A percentile compares a stretch with the other conserved stretches of the same genome.
Conservation (phyloP, 2,329 filamentous ascomycete species). For the Penicillium sp. region DNA sequence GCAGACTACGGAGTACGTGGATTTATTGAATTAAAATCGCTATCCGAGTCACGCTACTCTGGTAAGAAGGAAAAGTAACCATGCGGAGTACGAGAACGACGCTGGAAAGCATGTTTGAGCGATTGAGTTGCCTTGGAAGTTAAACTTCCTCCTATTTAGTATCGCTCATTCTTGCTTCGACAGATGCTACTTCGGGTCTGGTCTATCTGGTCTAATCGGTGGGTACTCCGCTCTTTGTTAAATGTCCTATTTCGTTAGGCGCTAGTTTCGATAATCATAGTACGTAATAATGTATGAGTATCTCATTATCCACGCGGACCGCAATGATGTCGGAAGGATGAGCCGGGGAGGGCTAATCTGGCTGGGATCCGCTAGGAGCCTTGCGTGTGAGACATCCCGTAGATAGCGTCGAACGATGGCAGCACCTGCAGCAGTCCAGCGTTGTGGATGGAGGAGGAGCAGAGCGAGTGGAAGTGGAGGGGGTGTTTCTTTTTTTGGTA, state of each 20-base stretch:
- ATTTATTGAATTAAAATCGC: neutral
- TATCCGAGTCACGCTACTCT: conserved; percentile 4
- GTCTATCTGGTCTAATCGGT: neutral
- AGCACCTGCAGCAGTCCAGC: conserved; percentile 13
- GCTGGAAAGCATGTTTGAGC: neutral
- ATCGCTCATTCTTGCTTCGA: neutral
- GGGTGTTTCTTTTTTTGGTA: neutral
- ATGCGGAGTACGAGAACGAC: neutral
- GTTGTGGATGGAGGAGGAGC: conserved; percentile 3
- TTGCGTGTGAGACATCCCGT: conserved; percentile 19
- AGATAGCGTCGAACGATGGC: conserved; percentile 17
- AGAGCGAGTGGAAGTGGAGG: conserved; percentile 6
- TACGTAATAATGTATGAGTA: too few relatives aligned
- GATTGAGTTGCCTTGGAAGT: neutral
- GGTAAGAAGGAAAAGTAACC: neutral
- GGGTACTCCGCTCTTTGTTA: neutral
- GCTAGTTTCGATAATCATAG: too few relatives aligned
- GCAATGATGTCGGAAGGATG: conserved; percentile 11
- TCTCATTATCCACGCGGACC: neutral
- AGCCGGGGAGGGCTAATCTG: conserved; percentile 11
- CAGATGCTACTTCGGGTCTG: neutral
- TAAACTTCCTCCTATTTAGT: neutral
- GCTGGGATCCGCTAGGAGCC: conserved; percentile 18
- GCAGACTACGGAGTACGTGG: neutral
- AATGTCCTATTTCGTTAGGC: too few relatives aligned